A percentile compares a stretch with the other conserved stretches of the same genome.
These are phyloP conservation scores for Trametopsis cervina DNA, from an alignment of 768 basidiomycete species.

Conservation along the genomic window DNA sequence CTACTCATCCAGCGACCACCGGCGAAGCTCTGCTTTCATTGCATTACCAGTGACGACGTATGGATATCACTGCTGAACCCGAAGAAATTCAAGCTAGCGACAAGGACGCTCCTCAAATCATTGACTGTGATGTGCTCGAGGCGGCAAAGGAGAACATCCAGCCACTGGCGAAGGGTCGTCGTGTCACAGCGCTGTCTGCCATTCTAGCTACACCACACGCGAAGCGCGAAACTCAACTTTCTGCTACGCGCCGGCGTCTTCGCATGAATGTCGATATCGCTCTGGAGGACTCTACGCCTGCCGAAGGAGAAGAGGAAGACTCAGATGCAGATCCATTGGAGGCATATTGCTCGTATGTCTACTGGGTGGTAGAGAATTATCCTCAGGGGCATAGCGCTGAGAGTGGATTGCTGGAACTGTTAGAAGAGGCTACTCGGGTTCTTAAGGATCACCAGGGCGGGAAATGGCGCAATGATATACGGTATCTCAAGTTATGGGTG, in stretches of 20 bases:
- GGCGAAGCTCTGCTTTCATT: too few species aligned
- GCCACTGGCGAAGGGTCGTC: slow-evolving; percentile 71
- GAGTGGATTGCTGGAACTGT: slow-evolving; percentile 83
- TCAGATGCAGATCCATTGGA: slow-evolving; percentile 82
- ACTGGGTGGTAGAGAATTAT: slow-evolving; percentile 93
- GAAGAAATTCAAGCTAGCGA: too few species aligned
- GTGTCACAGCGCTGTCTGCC: slow-evolving; percentile 70
- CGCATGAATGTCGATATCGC: slow-evolving; percentile 69
- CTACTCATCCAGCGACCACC: too few species aligned
- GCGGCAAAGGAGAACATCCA: slow-evolving; percentile 86
- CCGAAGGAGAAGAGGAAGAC: slow-evolving; percentile 21
- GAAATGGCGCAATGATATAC: slow-evolving; percentile 69
- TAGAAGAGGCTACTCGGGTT: slow-evolving; percentile 87
- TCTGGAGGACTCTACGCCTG: slow-evolving; percentile 27
- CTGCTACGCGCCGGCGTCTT: slow-evolving; percentile 55
- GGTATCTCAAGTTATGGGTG: slow-evolving; percentile 92
- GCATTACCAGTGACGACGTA: too few species aligned
- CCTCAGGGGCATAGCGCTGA: slow-evolving; percentile 87
- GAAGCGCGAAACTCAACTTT: slow-evolving; percentile 64
- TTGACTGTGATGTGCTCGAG: slow-evolving; percentile 77
- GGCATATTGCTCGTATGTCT: slow-evolving; percentile 77
- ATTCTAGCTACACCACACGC: slow-evolving; percentile 72
- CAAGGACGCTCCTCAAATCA: slow-evolving; percentile 39
- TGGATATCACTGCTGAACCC: too few species aligned
- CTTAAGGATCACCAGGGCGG: slow-evolving; percentile 73